These are phyloP conservation scores for Raphanus raphanistrum DNA, from an alignment of 345 rosid genomes.

Conservation along the genomic window DNA sequence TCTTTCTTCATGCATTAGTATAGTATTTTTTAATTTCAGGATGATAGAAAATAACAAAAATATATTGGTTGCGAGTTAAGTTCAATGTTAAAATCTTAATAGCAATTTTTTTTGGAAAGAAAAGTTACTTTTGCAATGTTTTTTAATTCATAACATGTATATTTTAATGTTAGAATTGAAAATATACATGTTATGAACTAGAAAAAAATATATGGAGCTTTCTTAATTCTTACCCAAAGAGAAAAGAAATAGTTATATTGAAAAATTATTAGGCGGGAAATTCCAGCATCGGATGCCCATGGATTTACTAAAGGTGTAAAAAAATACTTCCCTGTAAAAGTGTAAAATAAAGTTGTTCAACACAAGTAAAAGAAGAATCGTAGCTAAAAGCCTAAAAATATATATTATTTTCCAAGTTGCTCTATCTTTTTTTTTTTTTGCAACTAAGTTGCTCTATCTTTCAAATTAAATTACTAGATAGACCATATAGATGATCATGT, in stretches of 20 bases:
- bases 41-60: background rate
- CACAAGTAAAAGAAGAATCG: slow-evolving; percentile 9
- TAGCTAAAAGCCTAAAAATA: background rate
- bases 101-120: background rate
- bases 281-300: slow-evolving; percentile 25
- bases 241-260: background rate
- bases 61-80: background rate
- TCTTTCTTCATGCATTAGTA: slow-evolving; percentile 1
- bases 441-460: background rate
- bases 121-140: background rate
- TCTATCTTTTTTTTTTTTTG: too few relatives aligned
- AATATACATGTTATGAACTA: background rate
- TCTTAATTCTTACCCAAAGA: background rate
- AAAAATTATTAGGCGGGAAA: slow-evolving; percentile 27
- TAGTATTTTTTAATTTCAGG: background rate
- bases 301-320: slow-evolving; percentile 18
- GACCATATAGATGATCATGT: background rate
- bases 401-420: background rate
- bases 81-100: background rate
- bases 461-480: background rate
- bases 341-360: slow-evolving; percentile 25
- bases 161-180: background rate
- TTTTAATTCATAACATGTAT: too few relatives aligned
- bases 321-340: slow-evolving; percentile 3
- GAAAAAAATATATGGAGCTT: background rate